Base-by-base conservation (phyloP, 805 yeast species). In the Sugiyamaella americana region DNA sequence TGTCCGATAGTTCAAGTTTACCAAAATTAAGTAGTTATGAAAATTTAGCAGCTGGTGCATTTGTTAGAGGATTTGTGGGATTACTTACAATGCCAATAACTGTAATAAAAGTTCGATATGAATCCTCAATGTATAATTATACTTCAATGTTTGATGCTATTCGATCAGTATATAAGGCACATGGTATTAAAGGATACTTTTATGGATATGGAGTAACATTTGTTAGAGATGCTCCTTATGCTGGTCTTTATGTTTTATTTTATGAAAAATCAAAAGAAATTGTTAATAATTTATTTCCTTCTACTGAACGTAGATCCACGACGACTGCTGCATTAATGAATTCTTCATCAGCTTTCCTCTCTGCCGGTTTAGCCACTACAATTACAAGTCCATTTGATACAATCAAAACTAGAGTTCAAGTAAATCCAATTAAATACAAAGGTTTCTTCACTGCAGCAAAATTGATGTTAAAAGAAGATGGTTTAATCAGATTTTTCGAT, bases 321-420 rank as follows among this genome's bases (percentile, higher is more conserved):
- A 57, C 71, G 2, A 65, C 71, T 2, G 68, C 83, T 0, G 79
- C 87, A 0, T 37, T 76, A 2, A 71, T 86, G 41, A 91, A 91
- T 62, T 73, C 89, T 0, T 47, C 72, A 0, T 75, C 95, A n/a
- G 98, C 98, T 0, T 71, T 84, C 4, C 32, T 71, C 2, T 86
- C 98, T 0, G 95, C 98, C 0, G 69, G 79, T 10, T 58, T 82
- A 6, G 84, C 98, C 1, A 88, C 97, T 1, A 71, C 91, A 0
- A 70, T 86, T 16, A 91, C 98, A 0, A 94, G 95, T 1, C 98
- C 98, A 0, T 91, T 91, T 60, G 98, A 91, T 59, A 86, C 96
- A 0, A 78, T 93, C 29, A 91, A 91, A 62, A 93, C 98, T 0
- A 73, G 95, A 48, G 80, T 93, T 75, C 98, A 91, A 67, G 67